Evolutionary conservation across 83 land plant genomes (phyloP), one percentile per base, ranked within the genome.

Genomic region (Isoetes engelmannii): DNA sequence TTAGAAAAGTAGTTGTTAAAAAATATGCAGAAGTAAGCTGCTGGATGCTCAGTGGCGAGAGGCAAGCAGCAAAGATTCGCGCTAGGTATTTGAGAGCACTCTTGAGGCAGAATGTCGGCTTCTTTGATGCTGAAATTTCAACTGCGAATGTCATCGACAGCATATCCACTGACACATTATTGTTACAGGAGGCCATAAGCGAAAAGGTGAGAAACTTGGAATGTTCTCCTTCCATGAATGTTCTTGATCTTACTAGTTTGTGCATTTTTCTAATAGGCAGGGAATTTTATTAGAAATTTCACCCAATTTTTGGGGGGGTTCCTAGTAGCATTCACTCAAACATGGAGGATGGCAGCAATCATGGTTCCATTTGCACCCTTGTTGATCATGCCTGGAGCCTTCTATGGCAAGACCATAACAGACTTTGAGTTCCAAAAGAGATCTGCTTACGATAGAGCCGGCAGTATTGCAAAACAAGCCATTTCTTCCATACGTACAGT

Each of bases 401-500:
- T 87, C 9, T 90, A 87, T 69, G 89, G 92, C 6, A 80, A 82
- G 56, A 78, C 81, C 68, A 79, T 90, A 17, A 54, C 81, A 18
- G 71, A 76, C 54, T 67, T 85, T 13, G 79, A 89, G 4, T 51
- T 65, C 20, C 76, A 75, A 41, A 72, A 71, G 44, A 68, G 64
- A 20, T 59, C 63, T n/a, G 84, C 82, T 10, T 87, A 87, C 62
- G 56, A 77, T 13, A 83, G 78, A 70, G 86, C 95, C 15, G 87
- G 84, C 43, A 47, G 69, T 7, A 75, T 90, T 0, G 82, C 83
- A 28, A 85, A 83, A 74, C 89, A 87, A 46, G 87, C 92, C 0
- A 58, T 90, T 4, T 77, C 89, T 69, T 83, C 89, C 12, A 80
- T 90, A 37, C 85, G 85, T 46, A 87, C 92, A 1, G 75, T 90